Base-by-base conservation (phyloP, 495 filamentous ascomycete genomes). In the Parachaetomium inaequale region DNA sequence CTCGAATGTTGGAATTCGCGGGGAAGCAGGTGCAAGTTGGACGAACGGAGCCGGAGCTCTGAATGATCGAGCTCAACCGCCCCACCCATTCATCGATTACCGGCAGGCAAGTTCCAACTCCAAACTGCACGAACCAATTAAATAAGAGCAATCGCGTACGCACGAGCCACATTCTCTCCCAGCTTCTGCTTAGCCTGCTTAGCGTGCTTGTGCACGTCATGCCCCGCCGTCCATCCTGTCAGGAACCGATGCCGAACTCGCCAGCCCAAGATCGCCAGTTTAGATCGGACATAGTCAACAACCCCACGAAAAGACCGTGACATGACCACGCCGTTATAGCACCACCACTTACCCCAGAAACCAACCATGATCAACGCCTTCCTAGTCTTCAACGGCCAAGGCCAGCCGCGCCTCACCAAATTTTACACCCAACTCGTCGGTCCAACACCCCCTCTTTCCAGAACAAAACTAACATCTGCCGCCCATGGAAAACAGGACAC, bases 371-470 rank as follows among this genome's bases (percentile, higher is more conserved):
- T 99, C 77, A 99, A 97, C 83, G 94, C 94, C 36, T 91, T 99
- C 54, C 83, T 99, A 43, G 92, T 99, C 71, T 99, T 99, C 83
- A 99, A 99, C 74, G 96, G 96, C 75, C 89, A 90, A 61, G 94
- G 94, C 63, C 92, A 98, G 71, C 93, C 94, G 17, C 89, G 94
- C 34, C 84, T 99, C 61, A 98, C 93, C 62, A 98, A 97, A 70
- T 99, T 99, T 82, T 99, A 99, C 75, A 96, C 94, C 14, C 93
- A 98, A 71, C 88, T 99, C 54, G 94, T 97, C 75, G 51, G 82
- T 49, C 47, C 43, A 23, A 38, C 34, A 49, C 31, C 52, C 29
- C 38, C 32, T 17, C 51, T n/a, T n/a, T n/a, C n/a, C 49, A 40
- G 43, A 50, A 57, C 25, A 25, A 28, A 31, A 19, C 32, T 32